phyloP scores from a whole-genome alignment of 305 asterid species.

The Fraxinus nigra region DNA sequence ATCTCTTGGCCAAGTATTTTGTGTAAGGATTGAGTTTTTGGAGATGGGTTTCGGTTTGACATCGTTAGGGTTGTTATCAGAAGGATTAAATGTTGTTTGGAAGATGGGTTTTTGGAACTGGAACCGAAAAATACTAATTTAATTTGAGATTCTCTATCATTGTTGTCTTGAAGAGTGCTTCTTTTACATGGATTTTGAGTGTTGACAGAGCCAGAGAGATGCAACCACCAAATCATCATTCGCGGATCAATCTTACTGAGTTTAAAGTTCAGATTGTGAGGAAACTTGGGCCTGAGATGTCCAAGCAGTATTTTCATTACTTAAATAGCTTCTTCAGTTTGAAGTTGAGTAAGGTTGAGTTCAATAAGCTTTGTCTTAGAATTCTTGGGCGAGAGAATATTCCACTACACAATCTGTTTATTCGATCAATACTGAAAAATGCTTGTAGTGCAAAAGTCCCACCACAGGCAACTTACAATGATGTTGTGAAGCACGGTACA shows the following conservation, averaged over 20 bases:
- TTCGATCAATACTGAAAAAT: constrained; percentile 64
- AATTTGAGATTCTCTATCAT: constrained; percentile 35
- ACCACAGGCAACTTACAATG: constrained; percentile 46
- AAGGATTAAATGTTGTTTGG: constrained; percentile 43
- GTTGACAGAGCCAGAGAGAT: constrained; percentile 43
- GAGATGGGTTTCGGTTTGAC: constrained; percentile 52
- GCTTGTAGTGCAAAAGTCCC: constrained; percentile 59
- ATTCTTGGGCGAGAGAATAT: constrained; percentile 75
- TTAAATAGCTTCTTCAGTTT: constrained; percentile 66
- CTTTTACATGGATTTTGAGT: constrained; percentile 46
- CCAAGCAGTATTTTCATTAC: constrained; percentile 74
- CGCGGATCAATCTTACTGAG: constrained; percentile 76
- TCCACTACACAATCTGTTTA: constrained; percentile 77
- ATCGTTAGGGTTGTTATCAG: constrained; percentile 39
- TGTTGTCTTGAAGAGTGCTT: constrained; percentile 28
- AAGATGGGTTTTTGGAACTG: constrained; percentile 30
- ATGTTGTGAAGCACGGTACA: constrained; percentile 27
- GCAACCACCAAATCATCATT: constrained; percentile 76
- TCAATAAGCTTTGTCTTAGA: constrained; percentile 64
- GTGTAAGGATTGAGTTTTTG: constrained; percentile 33
- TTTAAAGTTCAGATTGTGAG: constrained; percentile 67
- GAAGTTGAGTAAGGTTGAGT: constrained; percentile 71
- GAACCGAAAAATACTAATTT: constrained; percentile 59
- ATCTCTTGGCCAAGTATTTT: constrained; percentile 41
- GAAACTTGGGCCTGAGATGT: constrained; percentile 71